phyloP scores from a whole-genome alignment of 2,329 filamentous ascomycete species.

The Geoglossum cookeanum region DNA sequence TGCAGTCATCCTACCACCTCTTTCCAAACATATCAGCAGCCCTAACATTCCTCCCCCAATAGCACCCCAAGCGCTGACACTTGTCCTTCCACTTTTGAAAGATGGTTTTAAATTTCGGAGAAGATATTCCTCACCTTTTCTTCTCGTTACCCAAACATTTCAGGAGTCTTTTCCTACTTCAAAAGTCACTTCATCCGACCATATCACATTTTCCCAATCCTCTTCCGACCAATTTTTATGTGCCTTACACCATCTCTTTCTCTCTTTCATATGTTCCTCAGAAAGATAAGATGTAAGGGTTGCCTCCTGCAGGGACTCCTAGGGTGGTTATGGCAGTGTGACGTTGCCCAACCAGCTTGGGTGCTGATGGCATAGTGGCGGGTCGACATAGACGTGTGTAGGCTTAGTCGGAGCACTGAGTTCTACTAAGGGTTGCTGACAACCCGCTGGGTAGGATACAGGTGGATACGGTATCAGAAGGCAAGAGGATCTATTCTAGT shows the following conservation, averaged over 20 bases:
- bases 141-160: neutral
- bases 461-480: too few species aligned
- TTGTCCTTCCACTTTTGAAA: neutral
- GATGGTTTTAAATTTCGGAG: neutral
- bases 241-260: neutral
- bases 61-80: too few species aligned
- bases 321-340: too few species aligned
- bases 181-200: neutral
- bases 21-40: neutral
- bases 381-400: too few species aligned
- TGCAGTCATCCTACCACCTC: neutral
- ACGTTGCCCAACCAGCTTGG: too few species aligned
- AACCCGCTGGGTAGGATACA: too few species aligned
- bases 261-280: neutral
- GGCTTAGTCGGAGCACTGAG: too few species aligned
- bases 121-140: neutral
- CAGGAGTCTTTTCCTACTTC: neutral
- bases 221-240: neutral
- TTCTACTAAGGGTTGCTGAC: too few species aligned
- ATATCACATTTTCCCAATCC: neutral
- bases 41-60: neutral
- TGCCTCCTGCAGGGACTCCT: too few species aligned
- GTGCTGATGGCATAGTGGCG: too few species aligned
- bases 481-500: too few species aligned
- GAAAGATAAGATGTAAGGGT: neutral